Evolutionary conservation across 352 stramenopile genomes (phyloP), one percentile per base, ranked within the genome.

Genomic region (Pythium biforme): DNA sequence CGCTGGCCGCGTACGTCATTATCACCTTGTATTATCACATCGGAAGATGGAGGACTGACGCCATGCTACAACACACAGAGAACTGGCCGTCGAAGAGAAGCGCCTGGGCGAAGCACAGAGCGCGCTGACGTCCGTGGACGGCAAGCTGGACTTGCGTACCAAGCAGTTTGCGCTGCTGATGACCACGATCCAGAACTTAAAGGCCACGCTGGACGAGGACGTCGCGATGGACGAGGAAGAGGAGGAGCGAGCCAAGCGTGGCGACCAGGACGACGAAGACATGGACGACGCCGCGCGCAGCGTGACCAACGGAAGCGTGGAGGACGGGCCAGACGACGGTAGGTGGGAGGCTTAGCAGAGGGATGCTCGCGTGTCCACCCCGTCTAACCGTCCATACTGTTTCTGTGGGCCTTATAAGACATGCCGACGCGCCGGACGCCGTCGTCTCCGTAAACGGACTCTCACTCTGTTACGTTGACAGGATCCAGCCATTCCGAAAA

Each of bases 81-180:
- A 90, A 47, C 79, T 90, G 31, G 66, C 77, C 11, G 64, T 72
- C 14, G 70, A 92, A 65, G 74, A 90, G 46, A 86, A 85, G 63
- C 66, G 79, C 12, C 68, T 88, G 3, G 62, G 68, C 25, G 80
- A 92, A 20, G 79, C 80, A 1, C 82, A 76, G 25, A 75, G 68
- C n/a, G 75, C 70, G 10, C 79, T 89, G 37, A 68, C 81, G 11
- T 51, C 66, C 0, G 77, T 92, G 46, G 81, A 92, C 55, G 60
- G 52, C 17, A 89, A 89, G 22, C 66, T 94, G 17, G 79, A 85
- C 26, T 62, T 90, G 34, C 78, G 83, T 39, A 79, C 74, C 17
- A 94, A 96, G 59, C 83, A 95, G 68, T 92, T 94, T 48, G 70
- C 80, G 55, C 59, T 95, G 26, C 69, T 95, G 29, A 87, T 95